Percentiles rank a stretch among this genome's conserved stretches.
phyloP scores from a whole-genome alignment of 1,139 yeast genomes.

The Hemisphaericaspora subhashii region DNA sequence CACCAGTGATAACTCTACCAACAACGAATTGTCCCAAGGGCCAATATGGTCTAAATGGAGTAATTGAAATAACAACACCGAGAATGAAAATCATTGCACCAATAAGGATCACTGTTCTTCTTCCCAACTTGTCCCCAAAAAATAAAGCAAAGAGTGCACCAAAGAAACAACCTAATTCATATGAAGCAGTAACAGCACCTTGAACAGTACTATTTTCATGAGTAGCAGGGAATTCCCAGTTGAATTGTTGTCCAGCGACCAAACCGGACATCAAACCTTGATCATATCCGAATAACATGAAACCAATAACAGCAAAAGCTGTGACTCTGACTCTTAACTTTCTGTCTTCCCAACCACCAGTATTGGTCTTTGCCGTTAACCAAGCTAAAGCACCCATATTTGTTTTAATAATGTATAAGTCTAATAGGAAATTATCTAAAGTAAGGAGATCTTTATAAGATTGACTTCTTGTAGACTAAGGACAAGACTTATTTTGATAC shows the following conservation, averaged over 20 bases:
- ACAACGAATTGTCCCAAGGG: slow-evolving; percentile 65
- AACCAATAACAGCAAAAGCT: slow-evolving; percentile 60
- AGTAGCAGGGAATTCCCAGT: slow-evolving; percentile 58
- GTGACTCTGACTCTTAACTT: slow-evolving; percentile 48
- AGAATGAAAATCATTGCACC: slow-evolving; percentile 62
- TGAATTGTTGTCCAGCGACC: slow-evolving; percentile 61
- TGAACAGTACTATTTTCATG: slow-evolving; percentile 43
- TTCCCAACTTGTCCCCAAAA: slow-evolving; percentile 64
- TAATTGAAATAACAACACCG: slow-evolving; percentile 65
- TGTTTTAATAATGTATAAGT: too few species aligned
- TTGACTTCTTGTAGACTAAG: too few species aligned
- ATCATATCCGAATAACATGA: slow-evolving; percentile 73
- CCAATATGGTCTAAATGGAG: slow-evolving; percentile 52
- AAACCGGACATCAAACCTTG: slow-evolving; percentile 80
- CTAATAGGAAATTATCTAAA: too few species aligned
- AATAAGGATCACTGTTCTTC: slow-evolving; percentile 59
- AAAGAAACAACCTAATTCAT: slow-evolving; percentile 74
- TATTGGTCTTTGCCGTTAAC: slow-evolving; percentile 33
- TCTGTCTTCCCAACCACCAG: slow-evolving; percentile 51
- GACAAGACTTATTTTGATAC: too few species aligned
- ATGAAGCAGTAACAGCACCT: slow-evolving; percentile 72
- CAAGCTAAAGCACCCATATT: slow-evolving; percentile 9
- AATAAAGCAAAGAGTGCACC: slow-evolving; percentile 69
- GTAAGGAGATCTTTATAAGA: background rate
- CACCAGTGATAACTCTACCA: slow-evolving; percentile 76